Percentiles rank a stretch among this genome's conserved stretches.
Conservation (phyloP, 2,329 filamentous ascomycete species). For the Colletotrichum sidae region DNA sequence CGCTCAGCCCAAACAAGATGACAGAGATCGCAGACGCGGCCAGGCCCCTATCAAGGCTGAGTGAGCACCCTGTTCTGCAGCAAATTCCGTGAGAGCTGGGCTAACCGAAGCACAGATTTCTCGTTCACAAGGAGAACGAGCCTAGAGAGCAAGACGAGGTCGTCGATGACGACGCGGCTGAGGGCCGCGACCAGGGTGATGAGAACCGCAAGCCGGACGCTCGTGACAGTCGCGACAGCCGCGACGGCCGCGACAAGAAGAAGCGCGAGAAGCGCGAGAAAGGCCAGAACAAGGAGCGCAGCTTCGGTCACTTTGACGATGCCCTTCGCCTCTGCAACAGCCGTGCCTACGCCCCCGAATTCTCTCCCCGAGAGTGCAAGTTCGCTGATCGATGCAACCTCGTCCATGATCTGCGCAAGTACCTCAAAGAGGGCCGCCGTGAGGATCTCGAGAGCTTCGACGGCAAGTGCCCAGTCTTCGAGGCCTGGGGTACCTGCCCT, state of each 20-base stretch:
- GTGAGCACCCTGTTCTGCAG: conserved; percentile 42
- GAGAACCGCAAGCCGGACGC: conserved; percentile 62
- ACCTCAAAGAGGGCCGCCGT: conserved; percentile 84
- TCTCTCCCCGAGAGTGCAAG: conserved; percentile 81
- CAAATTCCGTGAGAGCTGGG: not conserved
- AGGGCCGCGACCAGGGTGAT: conserved; percentile 51
- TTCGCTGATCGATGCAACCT: conserved; percentile 86
- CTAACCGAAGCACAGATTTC: conserved; percentile 44
- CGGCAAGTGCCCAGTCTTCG: conserved; percentile 85
- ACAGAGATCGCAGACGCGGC: conserved; percentile 42
- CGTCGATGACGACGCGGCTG: conserved; percentile 62
- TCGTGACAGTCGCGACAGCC: conserved; percentile 48
- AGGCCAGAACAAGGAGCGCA: conserved; percentile 82
- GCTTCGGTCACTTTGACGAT: conserved; percentile 85
- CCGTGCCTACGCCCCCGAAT: conserved; percentile 78
- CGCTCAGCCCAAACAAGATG: conserved; percentile 30
- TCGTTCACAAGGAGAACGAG: conserved; percentile 45
- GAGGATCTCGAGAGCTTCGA: conserved; percentile 81
- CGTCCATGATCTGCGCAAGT: conserved; percentile 86
- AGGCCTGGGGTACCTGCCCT: conserved; percentile 79
- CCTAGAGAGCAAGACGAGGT: conserved; percentile 67
- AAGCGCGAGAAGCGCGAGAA: conserved; percentile 63
- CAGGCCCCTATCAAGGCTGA: conserved; percentile 51
- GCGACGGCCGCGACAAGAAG: conserved; percentile 57
- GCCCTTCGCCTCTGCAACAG: conserved; percentile 82